Conservation (phyloP, 2,329 filamentous ascomycete species). For the Thelonectria blattea region DNA sequence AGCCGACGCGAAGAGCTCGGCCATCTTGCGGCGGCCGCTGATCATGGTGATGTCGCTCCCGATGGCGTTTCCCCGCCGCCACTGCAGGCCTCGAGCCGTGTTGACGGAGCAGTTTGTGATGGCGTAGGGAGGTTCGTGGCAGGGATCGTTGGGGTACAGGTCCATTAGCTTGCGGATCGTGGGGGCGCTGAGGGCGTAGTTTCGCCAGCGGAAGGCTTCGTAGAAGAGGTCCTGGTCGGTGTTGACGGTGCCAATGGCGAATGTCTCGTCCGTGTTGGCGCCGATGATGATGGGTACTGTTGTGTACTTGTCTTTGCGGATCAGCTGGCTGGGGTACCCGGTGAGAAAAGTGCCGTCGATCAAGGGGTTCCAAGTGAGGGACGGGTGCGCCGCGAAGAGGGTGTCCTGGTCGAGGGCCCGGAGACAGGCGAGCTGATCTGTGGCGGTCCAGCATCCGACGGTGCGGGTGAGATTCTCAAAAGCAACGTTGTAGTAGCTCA, state of each 20-base stretch:
- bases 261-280: constrained; percentile 57
- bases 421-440: constrained; percentile 47
- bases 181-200: constrained; percentile 52
- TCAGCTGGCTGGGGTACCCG: constrained; percentile 54
- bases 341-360: constrained; percentile 56
- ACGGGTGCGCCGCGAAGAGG: constrained; percentile 45
- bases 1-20: constrained; percentile 46
- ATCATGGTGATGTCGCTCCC: constrained; percentile 57
- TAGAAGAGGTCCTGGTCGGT: constrained; percentile 51
- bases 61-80: constrained; percentile 53
- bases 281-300: constrained; percentile 54
- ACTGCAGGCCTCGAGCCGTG: constrained; percentile 45
- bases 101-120: constrained; percentile 33
- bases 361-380: constrained; percentile 50
- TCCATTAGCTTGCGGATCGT: constrained; percentile 51
- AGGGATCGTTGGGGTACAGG: constrained; percentile 56
- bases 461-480: constrained; percentile 37
- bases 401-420: constrained; percentile 40
- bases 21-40: constrained; percentile 52
- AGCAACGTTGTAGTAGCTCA: constrained; percentile 37
- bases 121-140: constrained; percentile 48
- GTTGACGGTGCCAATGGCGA: constrained; percentile 47
- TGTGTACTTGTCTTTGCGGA: constrained; percentile 49
- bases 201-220: constrained; percentile 45
- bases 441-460: constrained; percentile 41